phyloP scores from a whole-genome alignment of 345 rosid species.

The Hibiscus mutabilis region DNA sequence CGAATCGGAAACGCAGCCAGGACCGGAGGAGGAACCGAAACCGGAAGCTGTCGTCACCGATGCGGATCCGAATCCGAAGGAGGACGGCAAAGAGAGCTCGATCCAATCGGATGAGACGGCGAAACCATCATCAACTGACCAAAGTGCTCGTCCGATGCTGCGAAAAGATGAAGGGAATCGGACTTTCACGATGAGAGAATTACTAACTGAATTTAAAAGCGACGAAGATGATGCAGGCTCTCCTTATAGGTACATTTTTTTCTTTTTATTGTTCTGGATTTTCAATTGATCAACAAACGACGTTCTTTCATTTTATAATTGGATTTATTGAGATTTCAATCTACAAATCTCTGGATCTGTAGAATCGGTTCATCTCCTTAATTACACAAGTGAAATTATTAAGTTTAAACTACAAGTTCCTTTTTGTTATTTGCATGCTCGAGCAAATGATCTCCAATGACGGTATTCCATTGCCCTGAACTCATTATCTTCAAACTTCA shows the following conservation, averaged over 20 bases:
- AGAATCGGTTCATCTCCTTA: not conserved
- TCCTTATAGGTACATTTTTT: slow-evolving; percentile 46
- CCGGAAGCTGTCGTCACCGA: not conserved
- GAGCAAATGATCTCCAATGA: not conserved
- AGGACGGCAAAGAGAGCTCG: not conserved
- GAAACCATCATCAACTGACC: slow-evolving; percentile 16
- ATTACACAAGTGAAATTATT: not conserved
- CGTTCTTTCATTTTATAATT: not conserved
- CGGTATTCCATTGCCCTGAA: not conserved
- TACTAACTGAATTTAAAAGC: slow-evolving; percentile 66
- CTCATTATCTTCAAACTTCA: not conserved
- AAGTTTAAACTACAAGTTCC: not conserved
- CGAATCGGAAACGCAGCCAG: not conserved
- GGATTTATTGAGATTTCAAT: not conserved
- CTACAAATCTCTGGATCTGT: not conserved
- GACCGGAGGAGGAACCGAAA: not conserved
- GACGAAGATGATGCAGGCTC: slow-evolving; percentile 63
- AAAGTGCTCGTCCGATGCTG: slow-evolving; percentile 25
- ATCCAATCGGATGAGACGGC: not conserved
- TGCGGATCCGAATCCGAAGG: not conserved
- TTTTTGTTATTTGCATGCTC: not conserved
- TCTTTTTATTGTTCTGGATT: not conserved
- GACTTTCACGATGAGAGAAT: slow-evolving; percentile 84
- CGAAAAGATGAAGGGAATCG: slow-evolving; percentile 55
- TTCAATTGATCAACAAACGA: not conserved